phyloP scores from a whole-genome alignment of 179 eudicot species.

The Camellia oleifera region DNA sequence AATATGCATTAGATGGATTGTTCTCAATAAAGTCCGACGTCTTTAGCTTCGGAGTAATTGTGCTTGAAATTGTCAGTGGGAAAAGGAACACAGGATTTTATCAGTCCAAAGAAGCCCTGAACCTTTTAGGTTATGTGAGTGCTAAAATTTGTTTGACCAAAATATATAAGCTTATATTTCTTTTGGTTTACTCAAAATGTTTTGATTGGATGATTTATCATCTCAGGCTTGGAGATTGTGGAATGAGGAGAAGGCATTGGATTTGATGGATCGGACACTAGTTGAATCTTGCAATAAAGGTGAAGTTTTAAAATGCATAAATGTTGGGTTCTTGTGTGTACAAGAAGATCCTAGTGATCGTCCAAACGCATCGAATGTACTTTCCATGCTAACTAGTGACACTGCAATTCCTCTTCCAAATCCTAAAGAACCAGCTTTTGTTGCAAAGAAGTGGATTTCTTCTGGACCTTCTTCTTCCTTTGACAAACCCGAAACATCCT shows the following conservation, averaged over 20 bases:
- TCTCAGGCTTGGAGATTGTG: slow-evolving; percentile 30
- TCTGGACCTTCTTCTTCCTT: slow-evolving; percentile 12
- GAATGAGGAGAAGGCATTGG: slow-evolving; percentile 22
- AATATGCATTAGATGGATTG: slow-evolving; percentile 12
- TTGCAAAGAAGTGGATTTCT: slow-evolving; percentile 5
- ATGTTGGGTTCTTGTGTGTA: slow-evolving; percentile 27
- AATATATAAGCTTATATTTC: too few species aligned
- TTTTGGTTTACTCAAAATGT: neutral
- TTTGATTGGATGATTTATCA: neutral
- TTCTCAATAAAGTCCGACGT: slow-evolving; percentile 11
- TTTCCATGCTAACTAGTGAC: slow-evolving; percentile 24
- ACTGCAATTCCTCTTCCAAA: slow-evolving; percentile 18
- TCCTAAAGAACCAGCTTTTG: slow-evolving; percentile 32
- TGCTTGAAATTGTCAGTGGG: slow-evolving; percentile 19
- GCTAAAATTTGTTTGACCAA: neutral
- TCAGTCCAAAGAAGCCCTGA: slow-evolving; percentile 1
- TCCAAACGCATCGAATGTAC: slow-evolving; percentile 22
- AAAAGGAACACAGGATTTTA: slow-evolving; percentile 13
- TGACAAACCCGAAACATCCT: slow-evolving; percentile 10
- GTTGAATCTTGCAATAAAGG: slow-evolving; percentile 2
- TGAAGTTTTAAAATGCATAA: slow-evolving; percentile 25
- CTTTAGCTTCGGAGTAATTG: slow-evolving; percentile 9
- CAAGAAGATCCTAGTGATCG: slow-evolving; percentile 34
- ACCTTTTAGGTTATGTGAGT: slow-evolving; percentile 25
- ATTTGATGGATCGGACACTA: slow-evolving; percentile 17